Base-by-base conservation (phyloP, 345 rosid species). In the Euphorbia lathyris region DNA sequence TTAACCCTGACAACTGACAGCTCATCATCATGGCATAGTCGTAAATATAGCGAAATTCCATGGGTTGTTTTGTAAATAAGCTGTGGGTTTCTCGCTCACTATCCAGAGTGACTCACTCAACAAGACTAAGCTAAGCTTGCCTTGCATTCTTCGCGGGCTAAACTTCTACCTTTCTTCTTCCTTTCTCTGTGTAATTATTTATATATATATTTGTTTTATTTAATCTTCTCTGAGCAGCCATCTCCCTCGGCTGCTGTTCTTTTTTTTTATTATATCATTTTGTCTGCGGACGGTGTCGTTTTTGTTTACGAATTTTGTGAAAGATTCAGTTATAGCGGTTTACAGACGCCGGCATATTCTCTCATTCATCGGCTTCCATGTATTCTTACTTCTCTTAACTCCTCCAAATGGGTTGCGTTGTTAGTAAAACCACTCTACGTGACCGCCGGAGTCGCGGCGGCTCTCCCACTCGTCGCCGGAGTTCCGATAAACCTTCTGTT, bases 381-480 rank as follows among this genome's bases (percentile, higher is more conserved):
- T 45, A 45, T 62, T 10, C 19, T 9, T 23, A 25, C 1, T 27
- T n/a, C 57, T 20, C 3, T 0, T 23, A 17, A 57, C 20, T 23
- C 50, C 55, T 8, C 7, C 13, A 7, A 76, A 87, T 90, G 97
- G 97, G 97, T 36, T 90, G 97, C 75, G 81, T 90, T 59, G 61
- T 72, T 48, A 81, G 90, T 64, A 90, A 83, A 76, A 29, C 55
- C 23, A 59, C 78, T 22, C 3, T 56, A 57, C 64, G 73, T 14
- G 78, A 63, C 12, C 79, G 52, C n/a, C 81, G 66, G 51, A 73
- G 51, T 59, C 29, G 58, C 63, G 80, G 63, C 77, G 79, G 36
- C 57, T 48, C 71, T 70, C 67, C 73, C 12, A n/a, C 51, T 57
- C 62, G 69, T 38, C 69, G 66, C 67, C 86, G 74, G 83, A 55